Conservation (phyloP, 2,329 filamentous ascomycete genomes). For the Cordyceps fumosorosea region DNA sequence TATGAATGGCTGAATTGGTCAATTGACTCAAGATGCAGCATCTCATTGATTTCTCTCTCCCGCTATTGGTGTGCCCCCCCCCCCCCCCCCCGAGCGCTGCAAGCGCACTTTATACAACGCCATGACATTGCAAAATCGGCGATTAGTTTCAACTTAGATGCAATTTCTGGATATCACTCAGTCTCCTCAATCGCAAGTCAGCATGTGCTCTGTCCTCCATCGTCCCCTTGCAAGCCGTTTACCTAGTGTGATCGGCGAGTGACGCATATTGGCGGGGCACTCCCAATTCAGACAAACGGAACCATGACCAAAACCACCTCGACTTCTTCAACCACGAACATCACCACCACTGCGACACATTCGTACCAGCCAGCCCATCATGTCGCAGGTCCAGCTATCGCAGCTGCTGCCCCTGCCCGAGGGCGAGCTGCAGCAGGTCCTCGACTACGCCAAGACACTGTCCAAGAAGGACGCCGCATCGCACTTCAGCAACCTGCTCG, state of each 20-base stretch:
- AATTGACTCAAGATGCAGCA: too few relatives aligned
- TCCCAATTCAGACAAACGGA: neutral
- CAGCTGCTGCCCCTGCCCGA: constrained; percentile 79
- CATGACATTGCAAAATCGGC: too few relatives aligned
- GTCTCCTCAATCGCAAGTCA: neutral
- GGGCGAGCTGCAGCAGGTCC: constrained; percentile 73
- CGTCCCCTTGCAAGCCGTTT: neutral
- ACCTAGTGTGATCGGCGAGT: constrained; percentile 3
- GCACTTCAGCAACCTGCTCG: constrained; percentile 82
- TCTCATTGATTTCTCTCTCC: too few relatives aligned
- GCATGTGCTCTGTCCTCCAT: neutral
- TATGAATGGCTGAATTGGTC: too few relatives aligned
- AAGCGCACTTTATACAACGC: too few relatives aligned
- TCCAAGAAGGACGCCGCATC: constrained; percentile 71
- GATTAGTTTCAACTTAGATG: too few relatives aligned
- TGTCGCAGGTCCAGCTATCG: constrained; percentile 63
- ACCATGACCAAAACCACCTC: neutral
- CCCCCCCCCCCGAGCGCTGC: too few relatives aligned
- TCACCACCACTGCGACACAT: neutral
- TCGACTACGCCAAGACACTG: constrained; percentile 73
- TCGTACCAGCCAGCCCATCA: constrained; percentile 21
- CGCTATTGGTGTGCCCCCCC: too few relatives aligned
- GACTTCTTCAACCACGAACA: neutral
- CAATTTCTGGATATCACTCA: neutral
- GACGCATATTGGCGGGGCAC: constrained; percentile 8